Evolutionary conservation across 164 flowering plant species (phyloP).

Genomic region (Magnolia kwangsiensis): DNA sequence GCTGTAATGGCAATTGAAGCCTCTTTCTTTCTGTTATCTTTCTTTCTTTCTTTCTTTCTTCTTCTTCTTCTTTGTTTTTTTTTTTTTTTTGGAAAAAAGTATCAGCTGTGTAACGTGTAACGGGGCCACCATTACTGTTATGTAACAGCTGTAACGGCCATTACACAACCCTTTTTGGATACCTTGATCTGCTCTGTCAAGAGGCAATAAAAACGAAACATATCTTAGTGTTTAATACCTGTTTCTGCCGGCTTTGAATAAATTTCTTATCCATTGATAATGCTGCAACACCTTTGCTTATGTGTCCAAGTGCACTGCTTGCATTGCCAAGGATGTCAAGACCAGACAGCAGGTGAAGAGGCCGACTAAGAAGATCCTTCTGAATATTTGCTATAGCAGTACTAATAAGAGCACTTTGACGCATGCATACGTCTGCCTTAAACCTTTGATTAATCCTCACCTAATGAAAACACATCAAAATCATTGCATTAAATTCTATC

Average conservation of each 20-base stretch:
- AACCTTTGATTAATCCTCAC: slow-evolving; percentile 81
- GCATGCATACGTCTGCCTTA: slow-evolving; percentile 72
- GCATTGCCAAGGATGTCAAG: slow-evolving; percentile 99
- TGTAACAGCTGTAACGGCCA: too few species aligned
- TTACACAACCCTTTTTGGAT: neutral
- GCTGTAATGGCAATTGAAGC: too few species aligned
- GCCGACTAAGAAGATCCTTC: slow-evolving; percentile 95
- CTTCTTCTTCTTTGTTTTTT: too few species aligned
- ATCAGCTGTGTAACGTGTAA: too few species aligned
- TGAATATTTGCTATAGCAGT: slow-evolving; percentile 69
- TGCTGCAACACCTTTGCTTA: slow-evolving; percentile 99
- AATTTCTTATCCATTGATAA: slow-evolving; percentile 98
- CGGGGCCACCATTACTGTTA: too few species aligned
- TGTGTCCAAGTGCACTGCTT: slow-evolving; percentile 99
- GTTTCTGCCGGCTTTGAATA: slow-evolving; percentile 89
- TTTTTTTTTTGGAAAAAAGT: too few species aligned
- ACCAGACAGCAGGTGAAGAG: slow-evolving; percentile 93
- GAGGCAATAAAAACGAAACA: neutral
- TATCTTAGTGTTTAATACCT: slow-evolving; percentile 41
- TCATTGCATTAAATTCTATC: neutral
- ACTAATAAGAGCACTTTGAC: slow-evolving; percentile 76
- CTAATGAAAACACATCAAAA: slow-evolving; percentile 33
- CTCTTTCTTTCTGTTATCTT: too few species aligned
- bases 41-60: too few species aligned
- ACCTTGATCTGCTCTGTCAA: neutral